A percentile compares a stretch with the other conserved stretches of the same genome.
phyloP scores from a whole-genome alignment of 495 filamentous ascomycete genomes.

The Opeltia flavorubescens region DNA sequence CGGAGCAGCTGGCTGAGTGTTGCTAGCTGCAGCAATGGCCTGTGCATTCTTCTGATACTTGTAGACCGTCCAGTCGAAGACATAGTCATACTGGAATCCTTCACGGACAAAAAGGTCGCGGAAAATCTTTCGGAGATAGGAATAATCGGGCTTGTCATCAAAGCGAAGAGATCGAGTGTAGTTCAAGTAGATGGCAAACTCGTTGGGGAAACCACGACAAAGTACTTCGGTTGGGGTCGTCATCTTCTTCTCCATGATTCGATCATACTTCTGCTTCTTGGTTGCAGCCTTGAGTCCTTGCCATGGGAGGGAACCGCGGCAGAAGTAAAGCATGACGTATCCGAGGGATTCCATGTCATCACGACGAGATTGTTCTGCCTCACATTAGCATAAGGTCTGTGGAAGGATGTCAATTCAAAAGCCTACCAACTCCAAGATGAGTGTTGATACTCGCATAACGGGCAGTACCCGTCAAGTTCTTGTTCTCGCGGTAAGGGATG shows the following conservation, averaged over 20 bases:
- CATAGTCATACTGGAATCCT: constrained; percentile 99
- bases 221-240: constrained; percentile 98
- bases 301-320: constrained; percentile 97
- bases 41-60: constrained; percentile 99
- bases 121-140: constrained; percentile 99
- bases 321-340: constrained; percentile 99
- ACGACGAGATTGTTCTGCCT: constrained; percentile 86
- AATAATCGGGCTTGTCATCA: constrained; percentile 99
- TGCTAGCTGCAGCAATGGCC: constrained; percentile 66
- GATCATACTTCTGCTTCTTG: constrained; percentile 99
- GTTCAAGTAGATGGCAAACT: constrained; percentile 99
- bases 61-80: constrained; percentile 99
- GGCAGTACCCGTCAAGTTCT: constrained; percentile 98
- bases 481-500: constrained; percentile 99
- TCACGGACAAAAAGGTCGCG: constrained; percentile 98
- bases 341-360: constrained; percentile 99
- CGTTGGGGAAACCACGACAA: constrained; percentile 97
- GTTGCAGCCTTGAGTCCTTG: constrained; percentile 99
- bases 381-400: constrained; percentile 17
- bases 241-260: constrained; percentile 99
- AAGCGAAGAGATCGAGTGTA: constrained; percentile 98
- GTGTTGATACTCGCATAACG: constrained; percentile 99
- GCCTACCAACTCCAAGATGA: constrained; percentile 80
- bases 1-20: constrained; percentile 47
- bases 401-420: not conserved